Evolutionary conservation across 345 rosid species (phyloP).

Genomic region (Punica granatum): DNA sequence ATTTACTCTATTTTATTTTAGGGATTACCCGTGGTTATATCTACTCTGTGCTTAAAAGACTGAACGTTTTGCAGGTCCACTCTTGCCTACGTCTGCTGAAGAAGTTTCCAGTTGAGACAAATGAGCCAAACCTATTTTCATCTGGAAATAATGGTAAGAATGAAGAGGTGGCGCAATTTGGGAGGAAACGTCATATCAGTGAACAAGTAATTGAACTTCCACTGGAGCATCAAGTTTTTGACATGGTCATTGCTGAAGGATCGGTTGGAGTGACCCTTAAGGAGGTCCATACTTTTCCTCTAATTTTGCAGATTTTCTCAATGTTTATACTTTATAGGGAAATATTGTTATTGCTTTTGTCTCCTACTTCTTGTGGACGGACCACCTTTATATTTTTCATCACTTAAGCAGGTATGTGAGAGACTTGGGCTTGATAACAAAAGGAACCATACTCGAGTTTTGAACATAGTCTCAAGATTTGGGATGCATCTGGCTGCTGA

Average conservation of each 20-base stretch:
- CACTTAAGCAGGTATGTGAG: slow-evolving; percentile 50
- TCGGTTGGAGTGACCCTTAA: slow-evolving; percentile 54
- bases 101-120: slow-evolving; percentile 6
- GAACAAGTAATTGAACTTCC: slow-evolving; percentile 81
- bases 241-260: slow-evolving; percentile 76
- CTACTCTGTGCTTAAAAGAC: neutral
- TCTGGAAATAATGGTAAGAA: slow-evolving; percentile 23
- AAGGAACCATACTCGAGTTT: slow-evolving; percentile 58
- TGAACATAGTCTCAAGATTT: slow-evolving; percentile 53
- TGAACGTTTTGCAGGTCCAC: slow-evolving; percentile 11
- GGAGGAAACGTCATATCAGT: slow-evolving; percentile 44
- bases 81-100: slow-evolving; percentile 16
- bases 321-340: slow-evolving; percentile 1
- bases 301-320: neutral
- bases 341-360: neutral
- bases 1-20: neutral
- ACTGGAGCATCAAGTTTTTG: slow-evolving; percentile 75
- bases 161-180: slow-evolving; percentile 48
- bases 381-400: neutral
- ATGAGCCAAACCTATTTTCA: slow-evolving; percentile 12
- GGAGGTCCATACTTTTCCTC: slow-evolving; percentile 46
- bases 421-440: slow-evolving; percentile 85
- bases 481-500: slow-evolving; percentile 75
- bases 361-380: neutral
- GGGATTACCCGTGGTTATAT: neutral